These are phyloP conservation scores for Emericellopsis atlantica DNA, from an alignment of 2,329 filamentous ascomycete species.

Conservation along the genomic window DNA sequence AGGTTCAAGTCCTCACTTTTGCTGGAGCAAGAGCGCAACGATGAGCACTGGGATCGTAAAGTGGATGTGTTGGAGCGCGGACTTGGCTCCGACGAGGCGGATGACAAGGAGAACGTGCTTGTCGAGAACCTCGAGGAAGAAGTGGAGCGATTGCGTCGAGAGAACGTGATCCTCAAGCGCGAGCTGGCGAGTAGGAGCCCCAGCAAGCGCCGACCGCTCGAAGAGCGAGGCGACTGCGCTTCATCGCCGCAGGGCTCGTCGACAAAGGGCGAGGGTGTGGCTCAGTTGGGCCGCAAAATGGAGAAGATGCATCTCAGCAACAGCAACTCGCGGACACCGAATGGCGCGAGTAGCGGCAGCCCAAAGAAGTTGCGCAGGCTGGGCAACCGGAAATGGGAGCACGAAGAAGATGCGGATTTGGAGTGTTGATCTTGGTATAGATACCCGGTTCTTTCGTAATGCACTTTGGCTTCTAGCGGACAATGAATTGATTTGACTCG, in stretches of 20 bases:
- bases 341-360: conserved; percentile 22
- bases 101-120: conserved; percentile 50
- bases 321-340: conserved; percentile 10
- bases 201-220: conserved; percentile 42
- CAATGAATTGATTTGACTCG: too few relatives aligned
- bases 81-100: conserved; percentile 30
- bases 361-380: conserved; percentile 43
- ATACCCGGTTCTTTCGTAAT: too few relatives aligned
- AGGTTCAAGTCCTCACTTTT: conserved; percentile 74
- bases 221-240: conserved; percentile 36
- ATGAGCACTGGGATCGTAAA: conserved; percentile 82
- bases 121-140: conserved; percentile 57
- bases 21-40: conserved; percentile 65
- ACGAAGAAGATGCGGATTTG: conserved; percentile 22
- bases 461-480: too few relatives aligned
- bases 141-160: conserved; percentile 55
- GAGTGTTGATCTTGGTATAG: conserved; percentile 3
- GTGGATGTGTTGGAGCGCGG: conserved; percentile 50
- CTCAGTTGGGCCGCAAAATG: conserved; percentile 31
- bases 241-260: conserved; percentile 7
- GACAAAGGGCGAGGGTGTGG: conserved; percentile 10
- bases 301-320: conserved; percentile 36
- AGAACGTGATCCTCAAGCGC: conserved; percentile 51
- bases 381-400: conserved; percentile 34
- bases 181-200: conserved; percentile 54